Conservation (phyloP, 305 asterid species). For the Fraxinus nigra region DNA sequence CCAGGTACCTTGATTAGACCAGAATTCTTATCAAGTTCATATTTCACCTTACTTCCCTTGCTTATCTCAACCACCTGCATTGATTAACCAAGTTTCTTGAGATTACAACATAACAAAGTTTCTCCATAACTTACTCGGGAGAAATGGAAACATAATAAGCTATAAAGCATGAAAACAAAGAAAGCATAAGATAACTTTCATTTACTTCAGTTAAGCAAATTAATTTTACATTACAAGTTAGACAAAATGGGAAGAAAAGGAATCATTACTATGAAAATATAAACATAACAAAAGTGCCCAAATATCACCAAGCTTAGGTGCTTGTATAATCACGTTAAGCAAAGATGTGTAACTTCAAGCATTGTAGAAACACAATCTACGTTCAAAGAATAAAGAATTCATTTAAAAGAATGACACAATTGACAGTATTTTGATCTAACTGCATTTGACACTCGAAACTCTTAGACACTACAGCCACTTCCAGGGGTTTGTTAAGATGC, state of each 20-base stretch:
- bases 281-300: neutral
- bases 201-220: neutral
- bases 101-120: neutral
- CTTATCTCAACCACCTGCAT: constrained; percentile 90
- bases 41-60: constrained; percentile 95
- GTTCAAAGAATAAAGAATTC: neutral
- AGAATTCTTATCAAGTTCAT: constrained; percentile 90
- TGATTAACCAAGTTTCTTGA: constrained; percentile 17
- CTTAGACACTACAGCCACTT: neutral
- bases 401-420: neutral
- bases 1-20: constrained; percentile 83
- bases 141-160: neutral
- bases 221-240: neutral
- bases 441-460: neutral
- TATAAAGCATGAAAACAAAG: neutral
- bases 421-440: neutral
- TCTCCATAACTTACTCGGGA: neutral
- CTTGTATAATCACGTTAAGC: neutral
- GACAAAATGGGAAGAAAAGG: neutral
- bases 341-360: neutral
- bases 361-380: neutral
- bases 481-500: neutral
- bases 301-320: neutral
- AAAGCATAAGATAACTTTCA: neutral
- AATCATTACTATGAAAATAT: neutral